Evolutionary conservation across 2,329 filamentous ascomycete species (phyloP), one percentile per base, ranked within the genome.

Genomic region (Pseudogymnoascus sp.): DNA sequence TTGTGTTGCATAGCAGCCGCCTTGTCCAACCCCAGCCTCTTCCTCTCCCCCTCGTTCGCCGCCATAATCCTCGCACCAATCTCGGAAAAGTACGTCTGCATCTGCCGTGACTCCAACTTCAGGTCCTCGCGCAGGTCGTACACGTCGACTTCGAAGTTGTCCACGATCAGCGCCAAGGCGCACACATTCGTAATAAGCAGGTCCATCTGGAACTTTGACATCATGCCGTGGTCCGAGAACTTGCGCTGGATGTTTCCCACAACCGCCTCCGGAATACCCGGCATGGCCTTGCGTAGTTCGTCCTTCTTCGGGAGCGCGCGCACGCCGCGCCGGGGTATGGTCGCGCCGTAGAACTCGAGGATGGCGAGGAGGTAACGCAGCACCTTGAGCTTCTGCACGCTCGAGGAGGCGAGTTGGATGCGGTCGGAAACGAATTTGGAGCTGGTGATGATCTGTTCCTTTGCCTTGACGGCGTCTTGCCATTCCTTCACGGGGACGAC

Each of bases 161-260:
- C 87, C 15, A 91, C 75, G 63, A 89, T 82, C 70, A 88, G 80
- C 26, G 85, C 82, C 62, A 91, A 78, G 1, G 82, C 86, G 66
- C 84, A 87, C 67, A 88, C 82, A 72, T 91, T 86, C 13, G 88
- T 89, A 67, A 85, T 83, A 30, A 92, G 74, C 63, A 89, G 78
- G 69, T 92, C 87, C 30, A 79, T 74, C 69, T 90, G 83, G 75
- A 84, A 88, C 69, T 88, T 89, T 60, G 83, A 80, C 74, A 92
- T 82, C 61, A 82, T 77, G 19, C 80, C 80, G 33, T 73, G 76
- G 39, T 84, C 79, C 1, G 83, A 83, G 69, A 92, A 92, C 66
- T 84, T 88, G 67, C 84, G 79, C 60, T 84, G 79, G 28, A 90
- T 84, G 62, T 78, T 80, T 67, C 87, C 84, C 35, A 89, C 74